Conservation (phyloP, 2,329 filamentous ascomycete species). For the Tolypocladium inflatum region DNA sequence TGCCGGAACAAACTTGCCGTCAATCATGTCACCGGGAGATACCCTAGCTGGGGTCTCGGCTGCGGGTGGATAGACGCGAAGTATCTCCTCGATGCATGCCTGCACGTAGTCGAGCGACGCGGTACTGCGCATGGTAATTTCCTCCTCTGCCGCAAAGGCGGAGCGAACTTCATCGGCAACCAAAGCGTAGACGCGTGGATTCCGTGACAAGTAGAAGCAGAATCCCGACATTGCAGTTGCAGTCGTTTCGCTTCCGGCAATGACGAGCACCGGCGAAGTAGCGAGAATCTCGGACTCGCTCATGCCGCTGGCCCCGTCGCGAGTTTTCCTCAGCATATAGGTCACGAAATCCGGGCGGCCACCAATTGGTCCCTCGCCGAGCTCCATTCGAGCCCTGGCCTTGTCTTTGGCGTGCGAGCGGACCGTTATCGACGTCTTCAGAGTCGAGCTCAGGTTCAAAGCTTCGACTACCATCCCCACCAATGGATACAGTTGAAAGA, state of each 20-base stretch:
- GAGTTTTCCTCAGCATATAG: conserved; percentile 21
- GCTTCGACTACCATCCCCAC: background rate
- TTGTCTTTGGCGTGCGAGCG: conserved; percentile 12
- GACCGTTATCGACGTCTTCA: background rate
- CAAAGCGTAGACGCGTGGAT: conserved; percentile 18
- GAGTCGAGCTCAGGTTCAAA: background rate
- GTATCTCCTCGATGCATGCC: conserved; percentile 30
- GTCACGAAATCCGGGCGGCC: conserved; percentile 12
- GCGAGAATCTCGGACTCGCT: conserved; percentile 21
- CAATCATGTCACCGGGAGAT: conserved; percentile 21
- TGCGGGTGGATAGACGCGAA: conserved; percentile 29
- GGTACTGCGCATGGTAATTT: conserved; percentile 26
- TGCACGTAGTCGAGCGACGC: conserved; percentile 23
- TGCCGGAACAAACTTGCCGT: conserved; percentile 22
- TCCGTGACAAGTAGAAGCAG: conserved; percentile 18
- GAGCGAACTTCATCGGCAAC: conserved; percentile 25
- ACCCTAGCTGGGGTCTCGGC: conserved; percentile 16
- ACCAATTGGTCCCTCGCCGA: conserved; percentile 10
- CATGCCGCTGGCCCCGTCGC: conserved; percentile 18
- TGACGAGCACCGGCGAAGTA: conserved; percentile 12
- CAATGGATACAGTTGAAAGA: conserved; percentile 5
- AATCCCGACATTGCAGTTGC: conserved; percentile 19
- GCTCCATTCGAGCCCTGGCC: conserved; percentile 9
- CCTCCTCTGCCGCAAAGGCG: conserved; percentile 20
- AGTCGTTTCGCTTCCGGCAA: conserved; percentile 24